Base-by-base conservation (phyloP, 2,329 filamentous ascomycete species). In the Aspergillus novoparasiticus region DNA sequence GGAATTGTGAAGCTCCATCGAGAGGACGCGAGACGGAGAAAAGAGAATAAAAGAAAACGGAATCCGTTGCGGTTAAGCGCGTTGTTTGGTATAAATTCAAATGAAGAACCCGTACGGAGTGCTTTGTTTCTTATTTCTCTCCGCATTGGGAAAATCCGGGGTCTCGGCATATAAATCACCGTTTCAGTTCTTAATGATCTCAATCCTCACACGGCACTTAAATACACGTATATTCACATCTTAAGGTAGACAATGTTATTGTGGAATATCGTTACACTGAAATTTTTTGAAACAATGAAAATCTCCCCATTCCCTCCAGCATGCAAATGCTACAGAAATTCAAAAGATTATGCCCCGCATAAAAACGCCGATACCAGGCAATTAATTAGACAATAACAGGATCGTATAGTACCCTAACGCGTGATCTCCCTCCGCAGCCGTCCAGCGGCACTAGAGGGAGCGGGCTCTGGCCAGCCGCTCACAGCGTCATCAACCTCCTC, bases 401-500 rank as follows among this genome's bases (percentile, higher is more conserved):
- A 0, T 41, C 39, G 60, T 57, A 50, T 39, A 55, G 56, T 4
- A 58, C 14, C 59, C 74, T 76, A 84, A 69, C 81, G 82, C 64
- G 86, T 86, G 62, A 89, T 75, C 69, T 90, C 87, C 71, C 85
- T 85, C 69, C 87, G 83, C 71, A 91, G 74, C 70, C 89, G 83
- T 59, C 84, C 88, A 61, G 86, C 86, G 63, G 87, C 86, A 65
- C 86, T 87, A n/a, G 82, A 81, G 32, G 85, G 80, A 59, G 82
- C 79, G 46, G 84, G 82, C 69, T 94, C 92, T 3, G 94, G 93
- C 95, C 95, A 98, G 26, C 87, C 89, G 54, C 87, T 87, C 1
- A 97, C 93, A 21, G 91, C 91, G 79, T 96, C 93, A 67, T 96
- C 92, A 28, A 98, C 90, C 79, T 97, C 94, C 70, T 96, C 93